Conservation (phyloP, 192 early-diverging fungal species). For the Coemansia sp. region DNA sequence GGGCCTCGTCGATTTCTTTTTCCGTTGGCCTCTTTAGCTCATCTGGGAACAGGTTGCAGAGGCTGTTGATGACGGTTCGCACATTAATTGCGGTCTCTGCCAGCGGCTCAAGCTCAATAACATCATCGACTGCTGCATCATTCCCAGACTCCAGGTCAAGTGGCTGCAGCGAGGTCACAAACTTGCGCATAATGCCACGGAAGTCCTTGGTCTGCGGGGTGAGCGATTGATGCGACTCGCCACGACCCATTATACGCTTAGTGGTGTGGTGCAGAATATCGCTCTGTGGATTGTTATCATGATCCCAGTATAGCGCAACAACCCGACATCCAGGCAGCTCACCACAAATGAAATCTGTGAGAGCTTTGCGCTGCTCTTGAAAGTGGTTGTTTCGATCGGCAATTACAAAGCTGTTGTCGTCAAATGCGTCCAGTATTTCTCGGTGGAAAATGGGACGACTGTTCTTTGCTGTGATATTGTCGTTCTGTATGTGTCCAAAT, state of each 20-base stretch:
- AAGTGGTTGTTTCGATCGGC: conserved; percentile 82
- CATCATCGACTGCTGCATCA: conserved; percentile 58
- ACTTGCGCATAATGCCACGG: conserved; percentile 59
- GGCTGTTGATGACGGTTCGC: conserved; percentile 44
- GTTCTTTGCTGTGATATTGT: conserved; percentile 67
- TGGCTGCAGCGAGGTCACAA: conserved; percentile 57
- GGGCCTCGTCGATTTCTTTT: conserved; percentile 57
- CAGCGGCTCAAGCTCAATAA: conserved; percentile 61
- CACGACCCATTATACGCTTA: conserved; percentile 63
- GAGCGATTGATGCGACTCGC: conserved; percentile 80
- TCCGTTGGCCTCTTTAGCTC: conserved; percentile 39
- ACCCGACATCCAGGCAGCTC: conserved; percentile 64
- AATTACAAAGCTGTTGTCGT: conserved; percentile 64
- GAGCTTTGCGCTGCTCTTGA: conserved; percentile 50
- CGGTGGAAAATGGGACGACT: conserved; percentile 57
- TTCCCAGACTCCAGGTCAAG: conserved; percentile 56
- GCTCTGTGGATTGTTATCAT: conserved; percentile 51
- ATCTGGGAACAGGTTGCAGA: conserved; percentile 45
- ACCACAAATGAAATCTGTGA: conserved; percentile 56
- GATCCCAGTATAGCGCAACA: conserved; percentile 74
- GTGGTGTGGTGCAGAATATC: conserved; percentile 58
- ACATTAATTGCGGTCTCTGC: conserved; percentile 58
- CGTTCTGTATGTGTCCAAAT: conserved; percentile 81
- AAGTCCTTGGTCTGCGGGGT: conserved; percentile 67
- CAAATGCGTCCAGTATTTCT: conserved; percentile 59